Evolutionary conservation across 1,284 basidiomycete species (phyloP), one percentile per base, ranked within the genome.

Genomic region (Trichosporon faecale): DNA sequence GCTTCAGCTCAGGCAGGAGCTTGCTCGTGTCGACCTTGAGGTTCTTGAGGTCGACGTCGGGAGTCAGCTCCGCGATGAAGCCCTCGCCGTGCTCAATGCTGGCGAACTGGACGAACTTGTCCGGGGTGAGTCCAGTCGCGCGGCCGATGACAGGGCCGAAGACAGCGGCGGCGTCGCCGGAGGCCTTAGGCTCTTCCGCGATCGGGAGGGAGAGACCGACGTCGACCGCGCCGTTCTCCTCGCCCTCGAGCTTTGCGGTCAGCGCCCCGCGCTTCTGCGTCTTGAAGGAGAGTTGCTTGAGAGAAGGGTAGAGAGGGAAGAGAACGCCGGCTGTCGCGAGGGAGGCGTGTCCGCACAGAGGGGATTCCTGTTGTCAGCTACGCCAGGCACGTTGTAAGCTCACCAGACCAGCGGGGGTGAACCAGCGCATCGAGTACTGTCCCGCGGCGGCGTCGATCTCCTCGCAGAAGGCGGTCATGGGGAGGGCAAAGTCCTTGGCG

Each of bases 341-440:
- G 1, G 78, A 80, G 2, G 77, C 78, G 68, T 81, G 79, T 0
- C 79, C 79, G 70, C 79, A 81, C 16, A 81, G 69, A 0, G 66
- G 64, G 0, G 77, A 74, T 74, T 81, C 79, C 78, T 80, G 65
- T 21, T 14, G 55, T 68, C 40, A 70, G 66, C 40, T 49, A 6
- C 9, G 5, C 9, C 33, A 33, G 5, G 33, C 33, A 33, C 33
- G 4, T 9, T 4, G 33, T 33, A 18, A 3, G 64, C 79, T 40
- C 52, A 80, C 79, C 21, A 76, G 73, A 16, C 69, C 74, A 27
- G 65, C 68, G 8, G 76, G 73, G 0, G 77, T 79, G 57, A 75
- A 80, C 78, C 78, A 81, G 27, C 79, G 73, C 65, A 70, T 68
- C 5, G 23, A 16, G 46, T 71, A 71, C 31, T 4, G 14, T 4